Conservation (phyloP, 768 basidiomycete species). For the Pleurotus salmoneostramineus region DNA sequence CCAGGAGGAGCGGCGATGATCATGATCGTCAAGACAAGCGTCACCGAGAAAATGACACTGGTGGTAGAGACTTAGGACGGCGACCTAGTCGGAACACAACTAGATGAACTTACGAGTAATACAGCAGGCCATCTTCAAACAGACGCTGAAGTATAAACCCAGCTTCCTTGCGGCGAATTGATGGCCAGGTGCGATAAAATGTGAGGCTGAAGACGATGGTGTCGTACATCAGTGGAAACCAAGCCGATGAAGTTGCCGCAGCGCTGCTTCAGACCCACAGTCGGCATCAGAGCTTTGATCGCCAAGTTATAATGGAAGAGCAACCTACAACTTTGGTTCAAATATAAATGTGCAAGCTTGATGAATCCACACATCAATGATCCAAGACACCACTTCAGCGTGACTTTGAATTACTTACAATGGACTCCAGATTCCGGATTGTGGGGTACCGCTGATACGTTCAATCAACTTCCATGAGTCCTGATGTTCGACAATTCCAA, state of each 20-base stretch:
- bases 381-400: background rate
- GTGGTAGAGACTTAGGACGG: background rate
- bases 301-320: background rate
- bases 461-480: background rate
- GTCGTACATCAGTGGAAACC: constrained; percentile 47
- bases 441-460: constrained; percentile 33
- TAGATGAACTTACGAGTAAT: constrained; percentile 32
- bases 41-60: constrained; percentile 43
- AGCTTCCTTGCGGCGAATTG: constrained; percentile 23
- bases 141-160: constrained; percentile 36
- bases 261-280: constrained; percentile 22
- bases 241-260: constrained; percentile 43
- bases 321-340: constrained; percentile 1
- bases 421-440: constrained; percentile 32
- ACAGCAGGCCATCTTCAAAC: constrained; percentile 42
- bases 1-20: constrained; percentile 35
- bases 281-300: background rate
- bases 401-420: constrained; percentile 16
- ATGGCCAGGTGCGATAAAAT: constrained; percentile 31
- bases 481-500: background rate
- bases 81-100: background rate
- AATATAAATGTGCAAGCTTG: background rate
- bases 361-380: background rate
- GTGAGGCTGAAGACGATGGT: constrained; percentile 38
- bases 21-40: constrained; percentile 40